Conservation (phyloP, 179 eudicot species). For the Drosera spatulata region DNA sequence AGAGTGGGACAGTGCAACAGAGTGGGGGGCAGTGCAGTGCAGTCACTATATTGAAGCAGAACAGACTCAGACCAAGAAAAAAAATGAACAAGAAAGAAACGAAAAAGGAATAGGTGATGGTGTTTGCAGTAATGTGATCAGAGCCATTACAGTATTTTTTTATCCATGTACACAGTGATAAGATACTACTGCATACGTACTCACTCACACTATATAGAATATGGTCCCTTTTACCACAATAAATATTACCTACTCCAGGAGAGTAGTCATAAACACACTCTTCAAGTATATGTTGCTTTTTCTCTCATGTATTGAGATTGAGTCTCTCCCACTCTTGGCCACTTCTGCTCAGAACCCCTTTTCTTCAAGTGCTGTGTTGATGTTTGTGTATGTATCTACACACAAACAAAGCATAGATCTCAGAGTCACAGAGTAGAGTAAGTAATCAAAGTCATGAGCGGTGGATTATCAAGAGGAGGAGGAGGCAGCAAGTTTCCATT, state of each 20-base stretch:
- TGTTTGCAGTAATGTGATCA: constrained; percentile 28
- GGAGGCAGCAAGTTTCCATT: constrained; percentile 49
- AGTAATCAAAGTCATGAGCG: background rate
- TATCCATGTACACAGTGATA: constrained; percentile 43
- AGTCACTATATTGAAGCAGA: background rate
- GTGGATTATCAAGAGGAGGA: background rate
- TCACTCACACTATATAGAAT: no score
- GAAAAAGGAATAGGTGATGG: constrained; percentile 2
- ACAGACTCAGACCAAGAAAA: background rate
- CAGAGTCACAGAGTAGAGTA: background rate
- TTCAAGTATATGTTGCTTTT: no score
- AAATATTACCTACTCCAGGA: no score
- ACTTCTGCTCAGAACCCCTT: background rate
- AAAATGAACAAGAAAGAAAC: background rate
- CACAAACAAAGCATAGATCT: no score
- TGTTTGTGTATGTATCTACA: background rate
- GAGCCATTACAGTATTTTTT: constrained; percentile 40
- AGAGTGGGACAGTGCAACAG: no score
- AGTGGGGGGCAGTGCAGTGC: no score
- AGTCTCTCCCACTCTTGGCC: background rate
- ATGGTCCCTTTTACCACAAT: no score
- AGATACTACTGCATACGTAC: constrained; percentile 47
- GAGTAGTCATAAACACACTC: no score
- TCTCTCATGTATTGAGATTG: background rate
- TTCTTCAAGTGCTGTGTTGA: background rate